These are phyloP conservation scores for Phialocephala sp. DNA, from an alignment of 2,329 filamentous ascomycete genomes.

Conservation along the genomic window DNA sequence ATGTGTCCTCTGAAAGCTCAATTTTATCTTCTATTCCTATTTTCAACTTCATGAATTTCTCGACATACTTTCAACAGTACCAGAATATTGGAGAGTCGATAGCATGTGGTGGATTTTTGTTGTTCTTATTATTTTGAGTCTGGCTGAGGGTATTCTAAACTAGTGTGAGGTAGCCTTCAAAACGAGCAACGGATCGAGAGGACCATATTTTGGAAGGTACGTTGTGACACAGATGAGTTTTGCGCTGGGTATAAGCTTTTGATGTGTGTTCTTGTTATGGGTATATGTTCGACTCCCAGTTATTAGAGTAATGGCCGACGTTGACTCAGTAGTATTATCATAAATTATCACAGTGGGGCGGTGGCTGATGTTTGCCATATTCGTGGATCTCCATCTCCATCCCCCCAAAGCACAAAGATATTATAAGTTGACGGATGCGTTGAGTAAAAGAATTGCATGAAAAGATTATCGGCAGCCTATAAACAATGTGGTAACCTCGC, in stretches of 20 bases:
- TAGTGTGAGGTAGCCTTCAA: no score
- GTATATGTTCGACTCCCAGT: constrained; percentile 9
- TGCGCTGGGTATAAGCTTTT: constrained; percentile 22
- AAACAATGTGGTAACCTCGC: constrained; percentile 14
- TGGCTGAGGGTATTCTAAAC: no score
- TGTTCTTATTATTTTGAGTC: no score
- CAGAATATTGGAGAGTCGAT: no score
- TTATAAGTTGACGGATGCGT: constrained; percentile 15
- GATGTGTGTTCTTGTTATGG: constrained; percentile 27
- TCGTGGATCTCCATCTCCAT: neutral
- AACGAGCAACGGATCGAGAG: neutral
- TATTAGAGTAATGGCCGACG: neutral
- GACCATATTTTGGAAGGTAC: constrained; percentile 21
- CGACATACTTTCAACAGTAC: no score
- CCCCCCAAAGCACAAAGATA: neutral
- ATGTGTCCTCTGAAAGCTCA: neutral
- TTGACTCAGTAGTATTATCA: constrained; percentile 20
- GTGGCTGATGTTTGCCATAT: constrained; percentile 20
- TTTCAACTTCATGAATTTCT: neutral
- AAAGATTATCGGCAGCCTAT: constrained; percentile 17
- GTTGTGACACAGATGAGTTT: constrained; percentile 20
- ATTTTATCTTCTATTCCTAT: neutral
- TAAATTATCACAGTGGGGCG: constrained; percentile 24
- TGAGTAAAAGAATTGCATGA: constrained; percentile 21
- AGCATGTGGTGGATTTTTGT: no score